Conservation (phyloP, 805 yeast species). For the Saccharomycopsis malanga region DNA sequence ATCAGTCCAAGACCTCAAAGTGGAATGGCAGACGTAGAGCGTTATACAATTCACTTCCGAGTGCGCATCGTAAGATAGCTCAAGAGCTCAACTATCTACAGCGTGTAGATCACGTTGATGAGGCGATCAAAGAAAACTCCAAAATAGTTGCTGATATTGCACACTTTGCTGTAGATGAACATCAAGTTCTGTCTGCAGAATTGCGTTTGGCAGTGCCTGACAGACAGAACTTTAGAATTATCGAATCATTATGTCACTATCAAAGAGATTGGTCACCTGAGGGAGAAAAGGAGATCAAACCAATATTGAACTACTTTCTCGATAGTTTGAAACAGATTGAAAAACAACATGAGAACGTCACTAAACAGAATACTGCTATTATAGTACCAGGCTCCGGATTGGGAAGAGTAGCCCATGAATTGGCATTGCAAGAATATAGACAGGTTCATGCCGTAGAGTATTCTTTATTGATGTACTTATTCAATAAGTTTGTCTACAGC, state of each 20-base stretch:
- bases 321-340: slow-evolving; percentile 32
- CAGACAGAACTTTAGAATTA: slow-evolving; percentile 37
- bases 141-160: slow-evolving; percentile 41
- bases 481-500: slow-evolving; percentile 51
- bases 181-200: slow-evolving; percentile 39
- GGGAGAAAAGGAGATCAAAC: slow-evolving; percentile 44
- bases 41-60: slow-evolving; percentile 40
- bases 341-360: slow-evolving; percentile 26
- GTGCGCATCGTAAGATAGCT: slow-evolving; percentile 51
- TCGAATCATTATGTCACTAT: slow-evolving; percentile 68
- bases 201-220: slow-evolving; percentile 28
- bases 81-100: slow-evolving; percentile 45
- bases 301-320: slow-evolving; percentile 46
- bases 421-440: slow-evolving; percentile 35
- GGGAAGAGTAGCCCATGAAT: slow-evolving; percentile 67
- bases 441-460: slow-evolving; percentile 69
- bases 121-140: slow-evolving; percentile 41
- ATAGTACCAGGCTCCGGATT: slow-evolving; percentile 86
- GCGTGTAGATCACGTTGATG: slow-evolving; percentile 46
- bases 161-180: slow-evolving; percentile 29
- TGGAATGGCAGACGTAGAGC: slow-evolving; percentile 40
- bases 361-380: slow-evolving; percentile 39
- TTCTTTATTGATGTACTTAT: slow-evolving; percentile 67
- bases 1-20: slow-evolving; percentile 33
- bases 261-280: slow-evolving; percentile 68